Evolutionary conservation across 2,329 filamentous ascomycete species (phyloP).

Genomic region (Aspergillus unguis): DNA sequence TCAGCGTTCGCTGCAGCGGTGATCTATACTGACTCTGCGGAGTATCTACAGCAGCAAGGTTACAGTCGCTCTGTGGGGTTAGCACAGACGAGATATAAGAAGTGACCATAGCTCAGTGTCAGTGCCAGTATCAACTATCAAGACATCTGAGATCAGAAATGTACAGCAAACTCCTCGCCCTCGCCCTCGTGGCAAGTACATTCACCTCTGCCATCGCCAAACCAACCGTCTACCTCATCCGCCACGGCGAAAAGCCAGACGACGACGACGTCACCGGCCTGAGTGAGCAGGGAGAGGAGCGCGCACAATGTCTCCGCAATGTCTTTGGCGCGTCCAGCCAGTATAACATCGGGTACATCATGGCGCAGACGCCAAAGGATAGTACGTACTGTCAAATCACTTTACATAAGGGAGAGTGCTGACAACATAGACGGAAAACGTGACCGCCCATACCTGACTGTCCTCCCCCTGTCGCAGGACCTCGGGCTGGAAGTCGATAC

Average conservation of each 20-base stretch:
- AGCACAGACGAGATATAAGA: background rate
- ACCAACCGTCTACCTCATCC: conserved; percentile 60
- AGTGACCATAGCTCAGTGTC: background rate
- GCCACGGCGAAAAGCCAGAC: conserved; percentile 61
- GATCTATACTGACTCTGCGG: too few relatives aligned
- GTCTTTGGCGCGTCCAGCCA: conserved; percentile 53
- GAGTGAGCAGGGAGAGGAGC: conserved; percentile 50
- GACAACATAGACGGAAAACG: conserved; percentile 46
- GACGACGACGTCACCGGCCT: conserved; percentile 48
- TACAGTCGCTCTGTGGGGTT: background rate
- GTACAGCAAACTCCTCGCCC: conserved; percentile 6
- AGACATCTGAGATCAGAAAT: too few relatives aligned
- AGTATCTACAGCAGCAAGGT: background rate
- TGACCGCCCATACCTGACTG: conserved; percentile 55
- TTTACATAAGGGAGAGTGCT: conserved; percentile 14
- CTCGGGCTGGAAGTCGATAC: conserved; percentile 55
- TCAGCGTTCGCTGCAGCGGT: background rate
- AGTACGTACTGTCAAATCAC: conserved; percentile 21
- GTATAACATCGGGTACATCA: conserved; percentile 58
- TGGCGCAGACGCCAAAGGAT: conserved; percentile 54
- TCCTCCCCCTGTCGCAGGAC: conserved; percentile 55
- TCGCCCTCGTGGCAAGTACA: conserved; percentile 14
- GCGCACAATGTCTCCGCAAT: conserved; percentile 57
- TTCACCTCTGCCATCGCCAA: conserved; percentile 18
- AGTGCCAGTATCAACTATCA: too few relatives aligned